phyloP scores from a whole-genome alignment of 2,329 filamentous ascomycete species.

The Calonectria hongkongensis region DNA sequence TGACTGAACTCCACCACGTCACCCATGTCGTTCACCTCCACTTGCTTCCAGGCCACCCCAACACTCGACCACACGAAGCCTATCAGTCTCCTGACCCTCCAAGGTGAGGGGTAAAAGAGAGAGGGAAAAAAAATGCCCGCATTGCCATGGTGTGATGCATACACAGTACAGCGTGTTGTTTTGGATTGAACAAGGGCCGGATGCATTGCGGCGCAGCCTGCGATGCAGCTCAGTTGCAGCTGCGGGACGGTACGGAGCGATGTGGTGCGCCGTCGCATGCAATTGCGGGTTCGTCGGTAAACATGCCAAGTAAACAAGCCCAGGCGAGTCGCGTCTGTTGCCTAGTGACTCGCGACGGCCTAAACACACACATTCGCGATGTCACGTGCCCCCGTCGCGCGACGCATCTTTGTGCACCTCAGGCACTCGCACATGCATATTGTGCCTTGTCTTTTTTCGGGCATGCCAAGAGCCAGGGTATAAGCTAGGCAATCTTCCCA shows the following conservation, averaged over 20 bases:
- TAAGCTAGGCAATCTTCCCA: conserved; percentile 14
- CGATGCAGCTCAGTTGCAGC: conserved; percentile 34
- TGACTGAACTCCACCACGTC: conserved; percentile 52
- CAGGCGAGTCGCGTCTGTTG: conserved; percentile 49
- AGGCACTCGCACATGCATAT: conserved; percentile 27
- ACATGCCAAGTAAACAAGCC: conserved; percentile 55
- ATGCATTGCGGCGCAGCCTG: conserved; percentile 39
- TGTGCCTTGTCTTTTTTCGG: conserved; percentile 26
- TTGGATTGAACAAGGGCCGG: conserved; percentile 51
- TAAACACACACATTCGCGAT: conserved; percentile 40
- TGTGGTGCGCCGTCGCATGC: conserved; percentile 26
- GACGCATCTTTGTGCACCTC: neutral
- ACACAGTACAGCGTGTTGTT: conserved; percentile 53
- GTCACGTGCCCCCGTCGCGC: conserved; percentile 48
- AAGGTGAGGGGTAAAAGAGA: conserved; percentile 54
- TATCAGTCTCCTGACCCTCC: conserved; percentile 50
- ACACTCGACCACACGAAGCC: conserved; percentile 42
- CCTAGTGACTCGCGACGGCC: conserved; percentile 28
- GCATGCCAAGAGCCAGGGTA: conserved; percentile 1
- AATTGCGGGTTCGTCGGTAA: conserved; percentile 44
- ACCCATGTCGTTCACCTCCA: conserved; percentile 43
- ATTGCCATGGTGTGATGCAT: conserved; percentile 50
- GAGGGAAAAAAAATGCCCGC: conserved; percentile 48
- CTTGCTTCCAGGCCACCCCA: conserved; percentile 39
- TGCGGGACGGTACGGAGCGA: conserved; percentile 26